Evolutionary conservation across 441 rosid genomes (phyloP).

Genomic region (Codiaeum variegatum): DNA sequence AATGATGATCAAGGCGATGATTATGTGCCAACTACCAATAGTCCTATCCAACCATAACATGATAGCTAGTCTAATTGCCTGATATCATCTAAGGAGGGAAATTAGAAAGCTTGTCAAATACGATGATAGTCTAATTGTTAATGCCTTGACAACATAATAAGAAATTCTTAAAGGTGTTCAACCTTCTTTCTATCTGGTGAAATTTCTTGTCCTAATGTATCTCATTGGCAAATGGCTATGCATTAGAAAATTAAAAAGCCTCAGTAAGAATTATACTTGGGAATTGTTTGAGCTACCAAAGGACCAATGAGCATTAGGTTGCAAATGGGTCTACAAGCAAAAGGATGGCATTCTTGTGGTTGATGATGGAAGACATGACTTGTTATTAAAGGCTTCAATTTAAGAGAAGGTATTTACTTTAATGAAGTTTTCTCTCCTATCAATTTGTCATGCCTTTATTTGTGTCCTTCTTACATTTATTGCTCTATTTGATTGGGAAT

Average conservation of each 20-base stretch:
- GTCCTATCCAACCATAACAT: not conserved
- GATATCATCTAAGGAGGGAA: not conserved
- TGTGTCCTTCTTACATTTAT: not conserved
- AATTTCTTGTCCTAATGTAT: not conserved
- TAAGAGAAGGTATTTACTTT: too few species aligned
- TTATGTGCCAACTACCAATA: not conserved
- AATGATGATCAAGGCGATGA: not conserved
- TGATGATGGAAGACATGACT: not conserved
- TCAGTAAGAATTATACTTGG: conserved; percentile 15
- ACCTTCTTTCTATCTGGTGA: not conserved
- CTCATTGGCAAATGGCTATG: not conserved
- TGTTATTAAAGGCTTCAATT: not conserved
- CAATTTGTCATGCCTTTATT: not conserved
- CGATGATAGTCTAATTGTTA: not conserved
- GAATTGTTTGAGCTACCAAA: not conserved
- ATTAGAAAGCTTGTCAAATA: not conserved
- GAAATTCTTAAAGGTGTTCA: not conserved
- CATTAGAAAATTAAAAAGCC: not conserved
- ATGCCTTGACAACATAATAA: not conserved
- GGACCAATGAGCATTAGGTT: not conserved
- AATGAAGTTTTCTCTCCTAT: too few species aligned
- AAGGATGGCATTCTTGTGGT: not conserved
- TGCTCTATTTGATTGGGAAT: not conserved
- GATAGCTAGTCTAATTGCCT: not conserved
- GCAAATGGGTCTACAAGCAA: conserved; percentile 7